Percentiles rank a stretch among this genome's conserved stretches.
phyloP scores from a whole-genome alignment of 139 green algal genomes.

The Closterium sp. region DNA sequence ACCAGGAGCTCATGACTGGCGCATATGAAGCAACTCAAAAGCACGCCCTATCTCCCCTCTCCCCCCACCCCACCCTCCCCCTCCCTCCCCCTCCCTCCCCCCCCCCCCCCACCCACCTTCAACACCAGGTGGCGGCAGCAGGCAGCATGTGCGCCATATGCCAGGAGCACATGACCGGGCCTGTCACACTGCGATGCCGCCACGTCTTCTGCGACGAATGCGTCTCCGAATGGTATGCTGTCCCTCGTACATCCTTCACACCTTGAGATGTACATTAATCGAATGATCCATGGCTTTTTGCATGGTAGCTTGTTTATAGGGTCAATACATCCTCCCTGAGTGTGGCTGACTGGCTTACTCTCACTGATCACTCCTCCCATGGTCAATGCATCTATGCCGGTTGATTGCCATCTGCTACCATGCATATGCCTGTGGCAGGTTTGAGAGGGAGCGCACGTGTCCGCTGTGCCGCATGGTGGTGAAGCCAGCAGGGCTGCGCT shows the following conservation, averaged over 20 bases:
- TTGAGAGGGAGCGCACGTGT: conserved; percentile 75
- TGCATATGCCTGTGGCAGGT: conserved; percentile 17
- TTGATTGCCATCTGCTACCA: too few relatives aligned
- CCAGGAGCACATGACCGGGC: conserved; percentile 62
- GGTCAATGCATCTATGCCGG: too few relatives aligned
- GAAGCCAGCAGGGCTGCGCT: conserved; percentile 45
- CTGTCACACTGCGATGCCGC: conserved; percentile 64
- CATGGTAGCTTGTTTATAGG: too few relatives aligned
- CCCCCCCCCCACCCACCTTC: too few relatives aligned
- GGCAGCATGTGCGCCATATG: conserved; percentile 77
- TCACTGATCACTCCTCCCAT: too few relatives aligned
- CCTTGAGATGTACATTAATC: too few relatives aligned
- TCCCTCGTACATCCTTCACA: background rate
- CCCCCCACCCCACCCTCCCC: background rate
- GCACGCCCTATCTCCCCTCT: background rate
- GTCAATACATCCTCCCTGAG: too few relatives aligned
- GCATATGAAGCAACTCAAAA: background rate
- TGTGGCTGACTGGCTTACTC: too few relatives aligned
- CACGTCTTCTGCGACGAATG: conserved; percentile 82
- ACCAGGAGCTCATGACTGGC: conserved; percentile 63
- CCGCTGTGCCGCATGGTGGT: conserved; percentile 72
- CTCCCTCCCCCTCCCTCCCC: background rate
- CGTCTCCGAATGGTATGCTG: conserved; percentile 67
- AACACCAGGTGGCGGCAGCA: conserved; percentile 46
- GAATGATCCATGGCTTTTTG: too few relatives aligned